Evolutionary conservation across 306 rosid species (phyloP).

Genomic region (Rosa multiflora): DNA sequence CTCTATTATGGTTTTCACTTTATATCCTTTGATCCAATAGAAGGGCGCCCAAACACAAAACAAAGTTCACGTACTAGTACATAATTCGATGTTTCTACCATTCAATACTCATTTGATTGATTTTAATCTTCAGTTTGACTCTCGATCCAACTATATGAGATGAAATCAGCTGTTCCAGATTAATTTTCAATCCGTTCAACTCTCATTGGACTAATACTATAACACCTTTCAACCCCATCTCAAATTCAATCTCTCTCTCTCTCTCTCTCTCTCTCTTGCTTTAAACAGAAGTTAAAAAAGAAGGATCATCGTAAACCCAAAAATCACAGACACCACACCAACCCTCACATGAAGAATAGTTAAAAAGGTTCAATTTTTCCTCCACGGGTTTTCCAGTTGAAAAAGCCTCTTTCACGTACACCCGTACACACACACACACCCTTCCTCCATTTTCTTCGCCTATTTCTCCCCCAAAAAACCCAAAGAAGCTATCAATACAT

Average conservation of each 20-base stretch:
- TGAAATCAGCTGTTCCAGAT: no score
- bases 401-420: not conserved
- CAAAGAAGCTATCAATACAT: not conserved
- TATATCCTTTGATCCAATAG: not conserved
- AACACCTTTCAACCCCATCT: not conserved
- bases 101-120: not conserved
- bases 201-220: not conserved
- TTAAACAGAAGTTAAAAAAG: not conserved
- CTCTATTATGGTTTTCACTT: no score
- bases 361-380: slow-evolving; percentile 6
- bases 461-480: not conserved
- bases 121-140: not conserved
- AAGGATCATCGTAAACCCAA: not conserved
- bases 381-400: slow-evolving; percentile 50
- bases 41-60: no score
- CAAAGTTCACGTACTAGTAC: not conserved
- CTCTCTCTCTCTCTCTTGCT: not conserved
- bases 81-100: not conserved
- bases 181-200: not conserved
- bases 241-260: not conserved
- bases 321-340: slow-evolving; percentile 21
- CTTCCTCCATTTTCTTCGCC: not conserved
- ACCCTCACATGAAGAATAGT: slow-evolving; percentile 22
- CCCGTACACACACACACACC: no score
- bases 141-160: no score